Percentiles rank a stretch among this genome's conserved stretches.
Evolutionary conservation across 2,329 filamentous ascomycete species (phyloP).

Genomic region (Colletotrichum shisoi): DNA sequence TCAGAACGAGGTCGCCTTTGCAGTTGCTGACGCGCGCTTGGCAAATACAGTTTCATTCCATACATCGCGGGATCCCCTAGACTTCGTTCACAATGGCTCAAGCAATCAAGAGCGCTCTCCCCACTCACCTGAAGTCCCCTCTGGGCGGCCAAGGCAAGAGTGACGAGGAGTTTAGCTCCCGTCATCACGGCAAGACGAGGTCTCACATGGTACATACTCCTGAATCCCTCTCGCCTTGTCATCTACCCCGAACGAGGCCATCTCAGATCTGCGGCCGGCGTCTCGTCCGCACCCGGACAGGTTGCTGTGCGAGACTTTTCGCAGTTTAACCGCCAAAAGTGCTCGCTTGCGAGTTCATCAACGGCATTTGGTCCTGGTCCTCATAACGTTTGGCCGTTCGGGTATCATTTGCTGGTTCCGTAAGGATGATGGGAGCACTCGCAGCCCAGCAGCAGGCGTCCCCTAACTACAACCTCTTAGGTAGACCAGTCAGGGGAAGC

Average conservation of each 20-base stretch:
- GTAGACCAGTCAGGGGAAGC: not conserved
- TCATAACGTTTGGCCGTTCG: not conserved
- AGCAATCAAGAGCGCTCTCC: constrained; percentile 76
- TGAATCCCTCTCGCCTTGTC: constrained; percentile 13
- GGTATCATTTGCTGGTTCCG: not conserved
- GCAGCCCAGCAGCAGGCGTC: not conserved
- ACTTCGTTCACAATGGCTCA: constrained; percentile 67
- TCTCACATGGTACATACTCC: constrained; percentile 78
- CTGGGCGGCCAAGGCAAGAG: constrained; percentile 50
- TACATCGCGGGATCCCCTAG: constrained; percentile 23
- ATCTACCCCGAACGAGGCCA: not conserved
- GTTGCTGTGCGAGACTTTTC: not conserved
- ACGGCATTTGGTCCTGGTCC: not conserved
- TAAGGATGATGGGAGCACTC: not conserved
- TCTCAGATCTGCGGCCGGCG: not conserved
- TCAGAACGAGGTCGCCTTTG: not conserved
- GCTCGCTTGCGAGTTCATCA: constrained; percentile 1
- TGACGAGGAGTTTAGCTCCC: constrained; percentile 63
- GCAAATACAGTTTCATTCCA: constrained; percentile 11
- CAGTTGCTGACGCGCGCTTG: constrained; percentile 13
- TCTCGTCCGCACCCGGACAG: not conserved
- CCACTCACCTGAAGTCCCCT: constrained; percentile 78
- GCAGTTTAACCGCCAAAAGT: not conserved
- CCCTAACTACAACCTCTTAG: not conserved
- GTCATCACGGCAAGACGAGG: constrained; percentile 84